These are phyloP conservation scores for Lepidium campestre DNA, from an alignment of 441 rosid species.

Conservation along the genomic window DNA sequence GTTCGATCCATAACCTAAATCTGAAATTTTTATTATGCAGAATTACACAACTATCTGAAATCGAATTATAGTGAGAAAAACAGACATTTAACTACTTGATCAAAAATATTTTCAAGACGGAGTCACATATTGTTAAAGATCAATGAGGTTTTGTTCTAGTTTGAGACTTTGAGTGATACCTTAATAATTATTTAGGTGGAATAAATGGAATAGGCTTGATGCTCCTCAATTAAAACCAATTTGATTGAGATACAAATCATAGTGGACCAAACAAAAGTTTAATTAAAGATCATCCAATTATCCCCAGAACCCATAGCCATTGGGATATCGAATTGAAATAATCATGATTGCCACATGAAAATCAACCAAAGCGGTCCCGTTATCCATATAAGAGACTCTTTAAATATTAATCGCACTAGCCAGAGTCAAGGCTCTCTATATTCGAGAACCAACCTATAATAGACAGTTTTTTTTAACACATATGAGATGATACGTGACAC, in stretches of 20 bases:
- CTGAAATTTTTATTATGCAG: too few relatives aligned
- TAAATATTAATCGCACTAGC: not conserved
- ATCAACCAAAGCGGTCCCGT: not conserved
- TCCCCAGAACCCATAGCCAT: not conserved
- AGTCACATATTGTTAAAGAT: too few relatives aligned
- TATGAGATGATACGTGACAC: not conserved
- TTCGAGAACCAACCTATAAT: not conserved
- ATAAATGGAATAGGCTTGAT: not conserved
- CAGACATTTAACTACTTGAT: too few relatives aligned
- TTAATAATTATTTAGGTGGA: not conserved
- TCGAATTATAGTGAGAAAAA: too few relatives aligned
- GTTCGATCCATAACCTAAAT: too few relatives aligned
- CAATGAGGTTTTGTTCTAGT: not conserved
- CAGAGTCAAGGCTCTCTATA: not conserved
- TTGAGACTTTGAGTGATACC: not conserved
- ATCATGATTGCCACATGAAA: not conserved
- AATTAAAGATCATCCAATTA: not conserved
- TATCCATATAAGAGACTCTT: not conserved
- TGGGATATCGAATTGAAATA: not conserved
- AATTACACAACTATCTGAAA: too few relatives aligned
- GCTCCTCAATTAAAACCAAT: not conserved
- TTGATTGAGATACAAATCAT: slow-evolving; percentile 1
- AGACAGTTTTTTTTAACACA: not conserved
- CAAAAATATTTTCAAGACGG: too few relatives aligned
- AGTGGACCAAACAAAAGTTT: not conserved